phyloP scores from a whole-genome alignment of 2,329 filamentous ascomycete species.

The Amylocarpus encephaloides region DNA sequence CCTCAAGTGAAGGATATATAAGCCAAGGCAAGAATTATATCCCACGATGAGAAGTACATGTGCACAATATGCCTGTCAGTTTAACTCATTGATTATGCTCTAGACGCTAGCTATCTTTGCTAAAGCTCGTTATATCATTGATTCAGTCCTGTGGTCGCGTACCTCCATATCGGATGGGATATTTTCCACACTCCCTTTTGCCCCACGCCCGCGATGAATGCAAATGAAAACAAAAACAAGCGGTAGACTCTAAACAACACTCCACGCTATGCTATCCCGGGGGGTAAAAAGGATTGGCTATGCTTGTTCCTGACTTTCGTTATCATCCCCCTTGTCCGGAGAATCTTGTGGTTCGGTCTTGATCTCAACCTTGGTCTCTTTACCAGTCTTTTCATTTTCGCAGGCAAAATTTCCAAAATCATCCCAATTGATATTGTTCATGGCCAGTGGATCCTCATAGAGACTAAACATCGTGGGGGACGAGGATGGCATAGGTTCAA shows the following conservation, averaged over 20 bases:
- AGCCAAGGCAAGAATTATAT: no score
- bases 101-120: no score
- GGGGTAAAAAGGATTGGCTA: conserved; percentile 8
- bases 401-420: conserved; percentile 17
- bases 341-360: conserved; percentile 21
- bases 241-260: conserved; percentile 16
- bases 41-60: no score
- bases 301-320: conserved; percentile 1
- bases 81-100: no score
- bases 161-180: not conserved
- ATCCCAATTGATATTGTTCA: conserved; percentile 24
- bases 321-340: conserved; percentile 10
- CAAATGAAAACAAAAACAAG: not conserved
- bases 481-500: conserved; percentile 40
- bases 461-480: conserved; percentile 35
- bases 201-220: not conserved
- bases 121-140: conserved; percentile 29
- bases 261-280: conserved; percentile 20
- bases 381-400: conserved; percentile 7
- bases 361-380: conserved; percentile 8
- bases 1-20: no score
- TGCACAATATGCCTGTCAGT: no score
- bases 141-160: not conserved
- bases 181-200: not conserved
- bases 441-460: conserved; percentile 26